phyloP scores from a whole-genome alignment of 345 rosid genomes.

The Dovyalis caffra region DNA sequence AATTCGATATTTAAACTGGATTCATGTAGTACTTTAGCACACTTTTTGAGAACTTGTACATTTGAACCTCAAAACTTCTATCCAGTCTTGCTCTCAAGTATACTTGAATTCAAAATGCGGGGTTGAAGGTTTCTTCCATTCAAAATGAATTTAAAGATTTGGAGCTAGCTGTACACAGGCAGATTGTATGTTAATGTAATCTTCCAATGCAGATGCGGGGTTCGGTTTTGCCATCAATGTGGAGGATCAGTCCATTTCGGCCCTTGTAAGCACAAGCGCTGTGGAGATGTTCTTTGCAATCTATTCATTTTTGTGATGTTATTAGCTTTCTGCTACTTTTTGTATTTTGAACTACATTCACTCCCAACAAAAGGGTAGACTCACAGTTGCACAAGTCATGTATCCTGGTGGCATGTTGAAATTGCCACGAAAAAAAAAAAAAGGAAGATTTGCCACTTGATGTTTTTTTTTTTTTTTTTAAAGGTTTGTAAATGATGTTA shows the following conservation, averaged over 20 bases:
- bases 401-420: conserved; percentile 1
- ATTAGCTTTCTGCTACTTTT: neutral
- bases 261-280: conserved; percentile 16
- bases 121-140: too few species aligned
- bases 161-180: too few species aligned
- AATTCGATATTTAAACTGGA: too few species aligned
- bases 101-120: too few species aligned
- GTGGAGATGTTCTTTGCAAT: conserved; percentile 8
- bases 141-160: too few species aligned
- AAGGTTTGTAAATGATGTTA: neutral
- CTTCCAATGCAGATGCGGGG: conserved; percentile 21
- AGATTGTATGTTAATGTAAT: too few species aligned
- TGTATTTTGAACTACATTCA: conserved; percentile 4
- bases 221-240: conserved; percentile 23
- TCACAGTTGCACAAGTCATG: too few species aligned
- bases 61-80: neutral
- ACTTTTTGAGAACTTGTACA: neutral
- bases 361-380: neutral
- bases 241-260: conserved; percentile 22
- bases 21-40: neutral
- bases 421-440: too few species aligned
- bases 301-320: neutral
- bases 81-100: neutral
- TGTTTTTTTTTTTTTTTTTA: too few species aligned
- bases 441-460: too few species aligned